Percentiles rank a stretch among this genome's conserved stretches.
phyloP scores from a whole-genome alignment of 2,329 filamentous ascomycete species.

The Juglanconis oblonga region DNA sequence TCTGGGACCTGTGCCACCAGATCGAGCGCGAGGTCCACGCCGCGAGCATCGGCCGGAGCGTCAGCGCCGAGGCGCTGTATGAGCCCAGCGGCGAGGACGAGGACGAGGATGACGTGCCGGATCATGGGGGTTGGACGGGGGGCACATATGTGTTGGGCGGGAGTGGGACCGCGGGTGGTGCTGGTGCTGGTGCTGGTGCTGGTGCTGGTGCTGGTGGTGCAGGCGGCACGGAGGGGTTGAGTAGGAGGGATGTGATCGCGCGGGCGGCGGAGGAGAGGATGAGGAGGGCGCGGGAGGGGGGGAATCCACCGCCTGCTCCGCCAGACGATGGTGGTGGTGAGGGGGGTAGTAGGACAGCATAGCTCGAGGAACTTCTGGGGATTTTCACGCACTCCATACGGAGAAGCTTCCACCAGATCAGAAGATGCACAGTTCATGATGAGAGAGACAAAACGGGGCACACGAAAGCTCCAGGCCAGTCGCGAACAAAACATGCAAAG shows the following conservation, averaged over 20 bases:
- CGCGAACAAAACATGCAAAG: too few relatives aligned
- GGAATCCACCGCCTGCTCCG: slow-evolving; percentile 22
- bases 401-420: too few relatives aligned
- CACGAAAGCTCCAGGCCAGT: too few relatives aligned
- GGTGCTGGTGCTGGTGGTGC: slow-evolving; percentile 27
- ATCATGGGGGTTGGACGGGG: slow-evolving; percentile 74
- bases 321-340: slow-evolving; percentile 13
- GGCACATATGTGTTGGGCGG: slow-evolving; percentile 74
- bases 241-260: slow-evolving; percentile 71
- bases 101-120: slow-evolving; percentile 46
- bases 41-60: slow-evolving; percentile 62
- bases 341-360: neutral
- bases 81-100: slow-evolving; percentile 51
- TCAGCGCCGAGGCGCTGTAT: slow-evolving; percentile 63
- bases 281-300: slow-evolving; percentile 38
- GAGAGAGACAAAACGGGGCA: too few relatives aligned
- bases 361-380: neutral
- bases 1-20: slow-evolving; percentile 84
- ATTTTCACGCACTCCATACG: too few relatives aligned
- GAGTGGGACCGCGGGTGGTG: slow-evolving; percentile 39
- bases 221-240: slow-evolving; percentile 50
- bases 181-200: slow-evolving; percentile 22
- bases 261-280: slow-evolving; percentile 68
- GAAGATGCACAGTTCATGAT: too few relatives aligned
- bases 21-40: slow-evolving; percentile 84